These are phyloP conservation scores for Ceratonia siliqua DNA, from an alignment of 306 rosid species.

Conservation along the genomic window DNA sequence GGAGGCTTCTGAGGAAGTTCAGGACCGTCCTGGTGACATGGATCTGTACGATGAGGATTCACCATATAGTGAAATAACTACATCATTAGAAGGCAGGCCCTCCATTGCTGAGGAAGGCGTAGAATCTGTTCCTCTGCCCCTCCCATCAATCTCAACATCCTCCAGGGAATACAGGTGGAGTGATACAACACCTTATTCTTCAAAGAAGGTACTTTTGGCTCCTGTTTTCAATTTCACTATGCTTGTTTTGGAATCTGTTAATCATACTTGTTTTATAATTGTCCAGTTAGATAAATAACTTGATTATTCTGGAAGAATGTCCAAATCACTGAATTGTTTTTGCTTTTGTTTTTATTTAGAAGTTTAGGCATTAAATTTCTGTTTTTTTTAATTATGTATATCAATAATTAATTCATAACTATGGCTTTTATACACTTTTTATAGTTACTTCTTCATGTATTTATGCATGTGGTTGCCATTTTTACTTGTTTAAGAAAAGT, in stretches of 20 bases:
- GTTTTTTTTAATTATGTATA: background rate
- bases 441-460: background rate
- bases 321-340: conserved; percentile 6
- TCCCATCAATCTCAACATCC: conserved; percentile 57
- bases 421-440: background rate
- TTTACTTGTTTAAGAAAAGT: background rate
- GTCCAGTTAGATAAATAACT: conserved; percentile 17
- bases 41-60: conserved; percentile 69
- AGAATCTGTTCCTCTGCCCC: conserved; percentile 53
- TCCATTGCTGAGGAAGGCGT: conserved; percentile 55
- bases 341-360: background rate
- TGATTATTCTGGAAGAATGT: conserved; percentile 16
- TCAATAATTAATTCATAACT: background rate
- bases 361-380: background rate
- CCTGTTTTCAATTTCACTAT: conserved; percentile 25
- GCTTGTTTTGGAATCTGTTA: conserved; percentile 9
- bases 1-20: conserved; percentile 43
- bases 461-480: background rate
- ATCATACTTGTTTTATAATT: conserved; percentile 4
- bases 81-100: conserved; percentile 50
- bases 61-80: conserved; percentile 53
- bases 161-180: conserved; percentile 72
- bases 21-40: conserved; percentile 32
- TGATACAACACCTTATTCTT: conserved; percentile 75
- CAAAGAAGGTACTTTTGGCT: conserved; percentile 77